Percentiles rank a stretch among this genome's conserved stretches.
phyloP scores from a whole-genome alignment of 2,329 filamentous ascomycete species.

The Epichloe glyceriae region DNA sequence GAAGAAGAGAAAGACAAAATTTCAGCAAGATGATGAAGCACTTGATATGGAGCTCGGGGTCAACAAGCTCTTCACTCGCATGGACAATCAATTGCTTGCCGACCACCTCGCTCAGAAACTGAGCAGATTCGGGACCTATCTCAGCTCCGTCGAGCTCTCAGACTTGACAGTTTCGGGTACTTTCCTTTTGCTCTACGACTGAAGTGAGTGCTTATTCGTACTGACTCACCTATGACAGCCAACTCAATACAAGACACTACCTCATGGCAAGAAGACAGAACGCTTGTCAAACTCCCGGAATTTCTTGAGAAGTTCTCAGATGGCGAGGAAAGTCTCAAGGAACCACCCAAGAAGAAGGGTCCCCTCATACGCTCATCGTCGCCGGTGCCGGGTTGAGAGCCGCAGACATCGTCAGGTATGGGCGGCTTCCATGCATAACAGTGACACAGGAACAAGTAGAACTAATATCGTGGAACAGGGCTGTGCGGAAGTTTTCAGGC shows the following conservation, averaged over 20 bases:
- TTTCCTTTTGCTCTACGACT: constrained; percentile 7
- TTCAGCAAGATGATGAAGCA: constrained; percentile 39
- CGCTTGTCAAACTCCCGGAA: constrained; percentile 57
- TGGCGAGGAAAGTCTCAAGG: constrained; percentile 45
- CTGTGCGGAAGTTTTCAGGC: constrained; percentile 64
- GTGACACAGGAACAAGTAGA: not conserved
- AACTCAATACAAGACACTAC: constrained; percentile 69
- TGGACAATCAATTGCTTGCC: constrained; percentile 72
- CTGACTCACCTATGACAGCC: constrained; percentile 31
- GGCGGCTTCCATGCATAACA: constrained; percentile 1
- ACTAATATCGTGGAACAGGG: constrained; percentile 29
- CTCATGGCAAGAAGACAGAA: constrained; percentile 53
- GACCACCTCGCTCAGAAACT: constrained; percentile 76
- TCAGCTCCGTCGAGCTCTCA: constrained; percentile 73
- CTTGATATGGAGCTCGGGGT: constrained; percentile 59
- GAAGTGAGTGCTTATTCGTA: constrained; percentile 2
- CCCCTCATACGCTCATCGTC: constrained; percentile 82
- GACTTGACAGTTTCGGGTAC: constrained; percentile 70
- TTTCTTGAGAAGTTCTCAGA: constrained; percentile 61
- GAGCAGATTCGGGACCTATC: constrained; percentile 61
- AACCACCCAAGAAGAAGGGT: constrained; percentile 53
- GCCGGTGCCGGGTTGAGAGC: constrained; percentile 73
- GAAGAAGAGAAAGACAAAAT: constrained; percentile 42
- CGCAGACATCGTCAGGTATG: constrained; percentile 65
- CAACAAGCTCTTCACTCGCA: constrained; percentile 66